Evolutionary conservation across 2,329 filamentous ascomycete species (phyloP), one percentile per base, ranked within the genome.

Genomic region (Aspergillus sp.): DNA sequence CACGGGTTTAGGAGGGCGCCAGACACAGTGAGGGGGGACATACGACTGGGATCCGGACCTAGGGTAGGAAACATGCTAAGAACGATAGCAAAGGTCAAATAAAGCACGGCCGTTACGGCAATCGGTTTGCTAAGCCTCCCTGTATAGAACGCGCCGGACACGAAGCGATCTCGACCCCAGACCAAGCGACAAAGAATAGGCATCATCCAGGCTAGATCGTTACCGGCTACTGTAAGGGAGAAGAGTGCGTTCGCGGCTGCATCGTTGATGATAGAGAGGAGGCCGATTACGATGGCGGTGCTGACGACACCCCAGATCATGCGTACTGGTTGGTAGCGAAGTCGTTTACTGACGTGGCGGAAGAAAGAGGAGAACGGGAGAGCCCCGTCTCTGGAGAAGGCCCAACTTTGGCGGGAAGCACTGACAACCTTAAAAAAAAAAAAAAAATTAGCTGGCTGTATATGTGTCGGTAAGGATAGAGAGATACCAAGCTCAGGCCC

Each of bases 361-460:
- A 86, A 83, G 70, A 82, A 86, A 15, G 62, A 69, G 12, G 80
- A 83, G 65, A 86, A 85, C 0, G 84, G 84, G 3, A 86, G 75
- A 1, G 83, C 84, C 6, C 82, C 83, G 62, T 86, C 84, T 24
- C 84, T 79, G 12, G 82, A 82, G 68, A 86, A 86, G 1, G 84
- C 84, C 84, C 84, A 87, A 51, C 77, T 79, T 69, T 87, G 84
- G 9, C 84, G 78, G 11, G 81, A 84, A 8, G 80, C 81, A 1
- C 84, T 84, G 9, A 86, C 80, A 5, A 83, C 56, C 59, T 61
- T 5, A 4, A n/a, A 5, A n/a, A 20, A 20, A 20, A 20, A 27
- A 33, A 4, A n/a, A 5, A n/a, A 27, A 33, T 30, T 12, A 3
- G 15, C 49, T 45, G 20, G 27, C 9, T 22, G 27, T n/a, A n/a